These are phyloP conservation scores for Citrullus amarus DNA, from an alignment of 306 rosid species.

Conservation along the genomic window DNA sequence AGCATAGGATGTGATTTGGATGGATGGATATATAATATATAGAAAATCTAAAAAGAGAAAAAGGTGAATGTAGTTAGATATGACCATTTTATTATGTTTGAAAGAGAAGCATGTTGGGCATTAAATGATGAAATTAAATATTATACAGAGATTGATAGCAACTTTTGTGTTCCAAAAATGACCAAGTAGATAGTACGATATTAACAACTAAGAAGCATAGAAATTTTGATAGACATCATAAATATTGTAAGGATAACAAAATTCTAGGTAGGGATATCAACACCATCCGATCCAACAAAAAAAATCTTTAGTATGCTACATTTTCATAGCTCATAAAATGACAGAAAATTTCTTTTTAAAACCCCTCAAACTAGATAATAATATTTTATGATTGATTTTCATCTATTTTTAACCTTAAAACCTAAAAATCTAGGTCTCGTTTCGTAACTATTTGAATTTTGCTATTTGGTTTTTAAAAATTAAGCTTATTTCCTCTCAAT, in stretches of 20 bases:
- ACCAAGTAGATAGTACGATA: constrained; percentile 9
- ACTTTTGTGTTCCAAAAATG: constrained; percentile 9
- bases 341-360: no score
- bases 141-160: not conserved
- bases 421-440: no score
- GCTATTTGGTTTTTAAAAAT: no score
- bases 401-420: no score
- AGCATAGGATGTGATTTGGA: not conserved
- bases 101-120: not conserved
- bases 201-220: not conserved
- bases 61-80: not conserved
- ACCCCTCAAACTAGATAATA: no score
- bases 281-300: no score
- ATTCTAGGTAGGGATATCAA: not conserved
- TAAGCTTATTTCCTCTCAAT: no score
- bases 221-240: not conserved
- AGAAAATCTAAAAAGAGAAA: not conserved
- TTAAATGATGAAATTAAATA: not conserved
- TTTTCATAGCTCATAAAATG: no score
- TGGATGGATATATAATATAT: not conserved
- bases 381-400: no score
- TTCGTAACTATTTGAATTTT: no score
- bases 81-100: not conserved
- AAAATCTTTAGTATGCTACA: no score
- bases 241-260: not conserved